These are phyloP conservation scores for Pseudocercospora musae DNA, from an alignment of 2,329 filamentous ascomycete genomes.

Conservation along the genomic window DNA sequence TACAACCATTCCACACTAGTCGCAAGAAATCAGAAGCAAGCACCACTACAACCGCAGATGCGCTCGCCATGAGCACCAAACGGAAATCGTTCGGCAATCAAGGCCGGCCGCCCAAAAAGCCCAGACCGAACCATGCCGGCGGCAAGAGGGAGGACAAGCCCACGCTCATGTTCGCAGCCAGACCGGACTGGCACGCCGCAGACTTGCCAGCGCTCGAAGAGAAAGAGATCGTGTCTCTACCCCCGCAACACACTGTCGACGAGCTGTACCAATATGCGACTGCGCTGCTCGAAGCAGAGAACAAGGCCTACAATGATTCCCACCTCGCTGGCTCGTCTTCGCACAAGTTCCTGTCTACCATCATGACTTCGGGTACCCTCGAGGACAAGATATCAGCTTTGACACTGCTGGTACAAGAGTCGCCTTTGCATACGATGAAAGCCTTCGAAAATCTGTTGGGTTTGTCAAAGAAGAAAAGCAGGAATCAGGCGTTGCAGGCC, in stretches of 20 bases:
- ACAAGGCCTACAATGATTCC: constrained; percentile 67
- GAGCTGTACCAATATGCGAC: constrained; percentile 68
- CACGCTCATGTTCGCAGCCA: constrained; percentile 49
- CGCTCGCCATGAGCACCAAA: constrained; percentile 35
- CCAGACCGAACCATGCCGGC: constrained; percentile 23
- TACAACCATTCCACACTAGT: too few relatives aligned
- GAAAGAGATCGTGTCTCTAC: constrained; percentile 43
- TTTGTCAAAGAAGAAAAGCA: constrained; percentile 87
- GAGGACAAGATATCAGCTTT: constrained; percentile 95
- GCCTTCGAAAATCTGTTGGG: constrained; percentile 79
- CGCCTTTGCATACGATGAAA: constrained; percentile 86
- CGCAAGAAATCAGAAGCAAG: neutral
- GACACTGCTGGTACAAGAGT: constrained; percentile 92
- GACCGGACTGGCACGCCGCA: constrained; percentile 66
- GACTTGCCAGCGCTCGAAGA: constrained; percentile 53
- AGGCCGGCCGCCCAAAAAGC: constrained; percentile 30
- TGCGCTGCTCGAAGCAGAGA: constrained; percentile 73
- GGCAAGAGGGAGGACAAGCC: constrained; percentile 17
- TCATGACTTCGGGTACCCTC: constrained; percentile 93
- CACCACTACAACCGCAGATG: neutral
- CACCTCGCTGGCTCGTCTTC: constrained; percentile 77
- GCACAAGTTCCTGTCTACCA: constrained; percentile 93
- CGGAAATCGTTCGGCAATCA: constrained; percentile 30
- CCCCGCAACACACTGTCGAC: constrained; percentile 54
- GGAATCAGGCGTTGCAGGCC: constrained; percentile 89